phyloP scores from a whole-genome alignment of 2,329 filamentous ascomycete species.

The Colletotrichum sp. region DNA sequence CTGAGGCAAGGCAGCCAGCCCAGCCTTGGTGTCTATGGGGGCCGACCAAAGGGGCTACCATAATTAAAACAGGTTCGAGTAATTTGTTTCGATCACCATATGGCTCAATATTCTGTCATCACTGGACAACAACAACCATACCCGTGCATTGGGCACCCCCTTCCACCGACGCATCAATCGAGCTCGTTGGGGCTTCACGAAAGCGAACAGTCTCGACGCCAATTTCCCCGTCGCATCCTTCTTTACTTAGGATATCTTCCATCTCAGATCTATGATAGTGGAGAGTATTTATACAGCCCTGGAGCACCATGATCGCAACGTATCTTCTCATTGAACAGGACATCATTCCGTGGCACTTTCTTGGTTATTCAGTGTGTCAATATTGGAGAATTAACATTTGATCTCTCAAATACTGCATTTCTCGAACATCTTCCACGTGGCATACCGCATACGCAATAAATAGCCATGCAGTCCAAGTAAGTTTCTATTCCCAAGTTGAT shows the following conservation, averaged over 20 bases:
- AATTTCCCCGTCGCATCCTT: not conserved
- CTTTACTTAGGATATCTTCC: not conserved
- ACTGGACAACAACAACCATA: not conserved
- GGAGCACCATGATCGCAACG: not conserved
- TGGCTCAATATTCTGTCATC: not conserved
- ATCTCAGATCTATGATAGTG: too few relatives aligned
- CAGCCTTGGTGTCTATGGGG: not conserved
- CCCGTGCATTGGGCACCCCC: not conserved
- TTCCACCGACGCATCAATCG: not conserved
- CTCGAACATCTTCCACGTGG: not conserved
- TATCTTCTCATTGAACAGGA: not conserved
- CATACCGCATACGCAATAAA: not conserved
- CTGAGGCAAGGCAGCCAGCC: not conserved
- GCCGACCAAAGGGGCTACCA: not conserved
- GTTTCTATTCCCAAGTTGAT: not conserved
- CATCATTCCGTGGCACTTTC: not conserved
- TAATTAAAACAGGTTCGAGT: not conserved
- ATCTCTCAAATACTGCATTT: not conserved
- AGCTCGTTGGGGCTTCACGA: not conserved
- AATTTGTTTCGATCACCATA: too few relatives aligned
- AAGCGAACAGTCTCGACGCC: not conserved
- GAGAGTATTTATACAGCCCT: not conserved
- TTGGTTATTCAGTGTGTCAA: fast-evolving
- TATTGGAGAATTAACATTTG: fast-evolving
- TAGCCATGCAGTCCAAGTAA: not conserved